These are phyloP conservation scores for Solanum megistacrolobum DNA, from an alignment of 257 asterid genomes.

Conservation along the genomic window DNA sequence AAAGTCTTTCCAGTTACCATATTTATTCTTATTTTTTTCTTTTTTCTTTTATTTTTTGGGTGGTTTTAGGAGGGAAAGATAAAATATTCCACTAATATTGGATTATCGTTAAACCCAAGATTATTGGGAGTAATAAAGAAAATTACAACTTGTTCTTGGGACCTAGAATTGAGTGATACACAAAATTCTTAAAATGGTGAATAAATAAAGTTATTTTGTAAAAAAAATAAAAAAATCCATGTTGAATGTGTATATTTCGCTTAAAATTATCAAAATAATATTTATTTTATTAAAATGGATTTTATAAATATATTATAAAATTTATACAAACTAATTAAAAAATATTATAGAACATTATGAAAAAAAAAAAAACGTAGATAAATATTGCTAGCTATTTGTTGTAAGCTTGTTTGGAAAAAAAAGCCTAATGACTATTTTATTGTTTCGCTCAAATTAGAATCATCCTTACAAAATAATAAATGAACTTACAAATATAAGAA, in stretches of 20 bases:
- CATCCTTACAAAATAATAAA: not conserved
- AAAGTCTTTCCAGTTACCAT: not conserved
- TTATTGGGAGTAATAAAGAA: not conserved
- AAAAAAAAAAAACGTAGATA: not conserved
- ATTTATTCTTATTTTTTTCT: not conserved
- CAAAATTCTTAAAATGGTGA: not conserved
- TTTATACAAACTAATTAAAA: not conserved
- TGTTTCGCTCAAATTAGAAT: not conserved
- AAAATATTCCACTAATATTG: not conserved
- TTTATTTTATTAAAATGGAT: not conserved
- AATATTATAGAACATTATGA: not conserved
- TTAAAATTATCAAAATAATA: not conserved
- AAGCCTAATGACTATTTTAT: not conserved
- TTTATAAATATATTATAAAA: not conserved
- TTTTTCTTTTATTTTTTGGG: not conserved
- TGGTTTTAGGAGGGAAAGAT: constrained; percentile 2
- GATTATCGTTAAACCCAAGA: not conserved
- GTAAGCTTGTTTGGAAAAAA: not conserved
- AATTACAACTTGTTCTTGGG: not conserved
- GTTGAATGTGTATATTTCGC: not conserved
- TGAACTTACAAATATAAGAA: not conserved
- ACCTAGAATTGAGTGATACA: not conserved
- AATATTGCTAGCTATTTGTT: not conserved
- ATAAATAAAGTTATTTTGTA: not conserved
- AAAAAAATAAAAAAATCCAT: not conserved